Percentiles rank a stretch among this genome's conserved stretches.
phyloP scores from a whole-genome alignment of 2,329 filamentous ascomycete species.

The Clonostachys sp. region DNA sequence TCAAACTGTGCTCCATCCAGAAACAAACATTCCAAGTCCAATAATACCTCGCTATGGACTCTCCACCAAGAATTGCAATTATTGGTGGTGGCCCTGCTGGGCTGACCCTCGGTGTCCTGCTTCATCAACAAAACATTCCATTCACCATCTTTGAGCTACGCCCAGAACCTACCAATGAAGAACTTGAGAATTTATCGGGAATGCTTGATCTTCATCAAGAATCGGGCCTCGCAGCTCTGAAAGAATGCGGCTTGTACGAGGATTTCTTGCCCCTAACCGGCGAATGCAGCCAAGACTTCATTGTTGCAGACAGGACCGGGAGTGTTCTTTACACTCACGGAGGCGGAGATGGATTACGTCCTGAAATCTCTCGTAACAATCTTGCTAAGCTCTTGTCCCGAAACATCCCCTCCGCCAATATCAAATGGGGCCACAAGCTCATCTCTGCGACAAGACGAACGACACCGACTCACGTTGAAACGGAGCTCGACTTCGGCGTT shows the following conservation, averaged over 20 bases:
- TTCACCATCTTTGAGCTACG: slow-evolving; percentile 28
- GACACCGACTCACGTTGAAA: background rate
- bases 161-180: slow-evolving; percentile 13
- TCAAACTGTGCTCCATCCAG: too few relatives aligned
- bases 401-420: slow-evolving; percentile 16
- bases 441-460: slow-evolving; percentile 4
- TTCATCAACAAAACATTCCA: slow-evolving; percentile 28
- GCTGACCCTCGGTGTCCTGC: slow-evolving; percentile 39
- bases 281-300: slow-evolving; percentile 32
- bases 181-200: slow-evolving; percentile 24
- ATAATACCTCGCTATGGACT: too few relatives aligned
- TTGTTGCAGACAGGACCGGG: slow-evolving; percentile 21
- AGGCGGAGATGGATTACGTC: slow-evolving; percentile 14
- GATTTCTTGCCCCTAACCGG: slow-evolving; percentile 33
- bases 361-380: slow-evolving; percentile 30
- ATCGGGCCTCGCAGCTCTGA: slow-evolving; percentile 37
- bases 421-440: slow-evolving; percentile 24
- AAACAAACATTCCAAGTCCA: too few relatives aligned
- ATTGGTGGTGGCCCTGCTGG: slow-evolving; percentile 40
- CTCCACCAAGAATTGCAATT: slow-evolving; percentile 28
- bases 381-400: slow-evolving; percentile 25
- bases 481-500: slow-evolving; percentile 13
- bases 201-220: slow-evolving; percentile 43
- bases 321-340: slow-evolving; percentile 9
- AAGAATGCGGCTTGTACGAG: slow-evolving; percentile 34